A percentile compares a stretch with the other conserved stretches of the same genome.
Conservation (phyloP, 2,329 filamentous ascomycete species). For the Aspergillus hortae region DNA sequence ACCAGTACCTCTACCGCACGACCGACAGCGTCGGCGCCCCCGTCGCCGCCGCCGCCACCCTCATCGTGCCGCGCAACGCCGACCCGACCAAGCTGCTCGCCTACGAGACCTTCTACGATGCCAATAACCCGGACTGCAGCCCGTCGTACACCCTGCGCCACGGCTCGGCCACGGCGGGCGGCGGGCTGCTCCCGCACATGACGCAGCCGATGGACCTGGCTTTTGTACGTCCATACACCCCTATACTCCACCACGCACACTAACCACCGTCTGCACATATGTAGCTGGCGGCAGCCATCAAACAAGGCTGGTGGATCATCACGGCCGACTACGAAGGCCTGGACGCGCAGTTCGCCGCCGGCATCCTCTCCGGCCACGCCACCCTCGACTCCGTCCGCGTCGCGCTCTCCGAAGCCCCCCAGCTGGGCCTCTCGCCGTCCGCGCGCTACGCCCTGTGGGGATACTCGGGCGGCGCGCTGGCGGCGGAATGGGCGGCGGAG, state of each 20-base stretch:
- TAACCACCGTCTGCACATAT: no score
- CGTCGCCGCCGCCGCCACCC: conserved; percentile 29
- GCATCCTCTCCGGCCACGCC: conserved; percentile 41
- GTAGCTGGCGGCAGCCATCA: conserved; percentile 30
- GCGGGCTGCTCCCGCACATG: conserved; percentile 22
- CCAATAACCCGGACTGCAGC: conserved; percentile 15
- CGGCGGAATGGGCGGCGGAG: conserved; percentile 13
- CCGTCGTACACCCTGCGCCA: conserved; percentile 18
- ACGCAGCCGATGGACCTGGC: conserved; percentile 6
- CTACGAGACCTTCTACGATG: conserved; percentile 34
- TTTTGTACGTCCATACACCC: conserved; percentile 3
- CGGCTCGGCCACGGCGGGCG: not conserved
- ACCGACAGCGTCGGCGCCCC: conserved; percentile 15
- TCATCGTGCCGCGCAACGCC: conserved; percentile 30
- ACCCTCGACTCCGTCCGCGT: conserved; percentile 42
- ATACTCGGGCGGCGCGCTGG: conserved; percentile 16
- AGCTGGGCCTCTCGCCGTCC: conserved; percentile 10
- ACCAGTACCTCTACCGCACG: conserved; percentile 16
- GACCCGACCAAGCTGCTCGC: conserved; percentile 32
- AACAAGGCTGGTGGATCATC: conserved; percentile 44
- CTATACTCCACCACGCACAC: not conserved
- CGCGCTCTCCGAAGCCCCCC: conserved; percentile 31
- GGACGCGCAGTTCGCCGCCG: conserved; percentile 39
- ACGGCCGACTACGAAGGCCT: conserved; percentile 47
- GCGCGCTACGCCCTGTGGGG: conserved; percentile 16